A percentile compares a stretch with the other conserved stretches of the same genome.
Conservation (phyloP, 305 asterid genomes). For the Fraxinus paxiana region DNA sequence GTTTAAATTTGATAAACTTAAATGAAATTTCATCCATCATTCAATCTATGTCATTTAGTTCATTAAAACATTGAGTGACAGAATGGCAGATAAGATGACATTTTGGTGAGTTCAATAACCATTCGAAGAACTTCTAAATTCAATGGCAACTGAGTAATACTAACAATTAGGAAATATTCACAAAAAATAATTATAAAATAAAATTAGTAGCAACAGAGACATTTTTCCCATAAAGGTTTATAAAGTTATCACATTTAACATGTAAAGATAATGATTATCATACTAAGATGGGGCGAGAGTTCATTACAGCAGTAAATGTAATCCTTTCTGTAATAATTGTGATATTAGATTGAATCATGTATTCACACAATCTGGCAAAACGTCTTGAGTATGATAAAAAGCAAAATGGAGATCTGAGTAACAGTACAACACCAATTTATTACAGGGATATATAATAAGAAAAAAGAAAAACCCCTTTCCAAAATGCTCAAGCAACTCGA, state of each 20-base stretch:
- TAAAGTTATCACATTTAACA: background rate
- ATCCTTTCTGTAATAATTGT: slow-evolving; percentile 1
- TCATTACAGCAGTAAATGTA: background rate
- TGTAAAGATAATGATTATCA: background rate
- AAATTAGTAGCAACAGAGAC: background rate
- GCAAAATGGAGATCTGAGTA: background rate
- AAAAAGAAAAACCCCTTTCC: slow-evolving; percentile 13
- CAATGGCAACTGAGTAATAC: background rate
- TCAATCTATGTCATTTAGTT: background rate
- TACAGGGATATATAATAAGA: slow-evolving; percentile 24
- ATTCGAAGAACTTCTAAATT: background rate
- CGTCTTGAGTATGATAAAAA: no score
- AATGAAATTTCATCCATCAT: background rate
- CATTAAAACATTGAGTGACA: background rate
- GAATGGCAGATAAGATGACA: background rate
- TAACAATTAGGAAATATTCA: background rate
- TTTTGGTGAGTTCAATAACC: background rate
- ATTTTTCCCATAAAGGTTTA: background rate
- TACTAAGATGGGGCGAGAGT: background rate
- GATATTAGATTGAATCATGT: background rate
- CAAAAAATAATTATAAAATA: background rate
- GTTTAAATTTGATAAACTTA: background rate
- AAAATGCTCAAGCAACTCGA: slow-evolving; percentile 17
- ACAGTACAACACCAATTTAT: slow-evolving; percentile 21
- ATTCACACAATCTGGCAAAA: slow-evolving; percentile 15